These are phyloP conservation scores for Acacia pycnantha DNA, from an alignment of 331 rosid species.

Conservation along the genomic window DNA sequence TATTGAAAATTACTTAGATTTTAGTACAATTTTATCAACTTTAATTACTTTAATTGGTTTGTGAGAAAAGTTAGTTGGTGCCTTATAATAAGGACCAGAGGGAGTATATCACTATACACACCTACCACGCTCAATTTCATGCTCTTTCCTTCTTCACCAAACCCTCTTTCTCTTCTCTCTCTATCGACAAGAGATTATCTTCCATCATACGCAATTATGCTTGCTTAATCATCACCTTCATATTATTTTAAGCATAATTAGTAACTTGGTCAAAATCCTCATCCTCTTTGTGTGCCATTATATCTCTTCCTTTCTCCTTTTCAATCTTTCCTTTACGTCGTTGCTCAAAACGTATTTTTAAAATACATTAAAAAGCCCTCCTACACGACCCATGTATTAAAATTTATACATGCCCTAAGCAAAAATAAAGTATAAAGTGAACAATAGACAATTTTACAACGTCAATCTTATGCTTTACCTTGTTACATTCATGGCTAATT, in stretches of 20 bases:
- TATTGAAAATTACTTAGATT: no score
- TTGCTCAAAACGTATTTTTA: not conserved
- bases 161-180: conserved; percentile 32
- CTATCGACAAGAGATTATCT: not conserved
- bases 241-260: not conserved
- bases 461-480: no score
- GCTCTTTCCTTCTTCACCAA: conserved; percentile 46
- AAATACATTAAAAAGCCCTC: not conserved
- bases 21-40: no score
- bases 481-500: no score
- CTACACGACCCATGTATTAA: not conserved
- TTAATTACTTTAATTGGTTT: no score
- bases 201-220: not conserved
- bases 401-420: not conserved
- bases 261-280: not conserved
- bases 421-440: no score
- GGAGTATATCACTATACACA: not conserved
- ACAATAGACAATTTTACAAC: no score
- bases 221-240: not conserved
- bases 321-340: not conserved
- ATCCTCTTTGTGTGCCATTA: not conserved
- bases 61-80: no score
- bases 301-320: not conserved
- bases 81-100: no score
- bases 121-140: conserved; percentile 21